These are phyloP conservation scores for Syncephalastrum monosporum DNA, from an alignment of 371 early-diverging fungal genomes.

Conservation along the genomic window DNA sequence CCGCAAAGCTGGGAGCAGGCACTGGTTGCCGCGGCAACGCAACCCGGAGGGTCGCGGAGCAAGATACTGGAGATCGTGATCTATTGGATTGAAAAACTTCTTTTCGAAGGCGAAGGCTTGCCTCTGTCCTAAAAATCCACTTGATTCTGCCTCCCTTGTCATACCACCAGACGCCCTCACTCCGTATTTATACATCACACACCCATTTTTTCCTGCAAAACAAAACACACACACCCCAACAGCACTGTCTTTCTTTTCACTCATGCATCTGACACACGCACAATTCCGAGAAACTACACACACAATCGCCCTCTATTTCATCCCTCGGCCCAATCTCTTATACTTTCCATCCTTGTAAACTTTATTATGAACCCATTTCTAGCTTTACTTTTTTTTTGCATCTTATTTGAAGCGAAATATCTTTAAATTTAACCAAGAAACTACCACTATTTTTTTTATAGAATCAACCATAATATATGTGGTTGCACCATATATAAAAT, in stretches of 20 bases:
- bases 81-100: constrained; percentile 49
- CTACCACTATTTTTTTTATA: no score
- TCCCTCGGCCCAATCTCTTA: no score
- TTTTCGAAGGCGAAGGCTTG: constrained; percentile 45
- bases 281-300: background rate
- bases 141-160: background rate
- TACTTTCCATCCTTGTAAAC: no score
- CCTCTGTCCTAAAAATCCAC: constrained; percentile 28
- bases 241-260: constrained; percentile 3
- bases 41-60: constrained; percentile 33
- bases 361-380: no score
- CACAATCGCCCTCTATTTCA: background rate
- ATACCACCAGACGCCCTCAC: background rate
- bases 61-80: constrained; percentile 44
- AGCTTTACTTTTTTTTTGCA: no score
- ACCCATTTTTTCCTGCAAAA: background rate
- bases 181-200: background rate
- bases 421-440: no score
- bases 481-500: no score
- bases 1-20: constrained; percentile 36
- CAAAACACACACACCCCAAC: background rate
- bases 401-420: no score
- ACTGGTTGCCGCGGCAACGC: constrained; percentile 35
- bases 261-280: background rate
- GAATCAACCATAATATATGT: no score